Evolutionary conservation across 1,139 yeast species (phyloP), one percentile per base, ranked within the genome.

Genomic region (Debaryomycetaceae sp.): DNA sequence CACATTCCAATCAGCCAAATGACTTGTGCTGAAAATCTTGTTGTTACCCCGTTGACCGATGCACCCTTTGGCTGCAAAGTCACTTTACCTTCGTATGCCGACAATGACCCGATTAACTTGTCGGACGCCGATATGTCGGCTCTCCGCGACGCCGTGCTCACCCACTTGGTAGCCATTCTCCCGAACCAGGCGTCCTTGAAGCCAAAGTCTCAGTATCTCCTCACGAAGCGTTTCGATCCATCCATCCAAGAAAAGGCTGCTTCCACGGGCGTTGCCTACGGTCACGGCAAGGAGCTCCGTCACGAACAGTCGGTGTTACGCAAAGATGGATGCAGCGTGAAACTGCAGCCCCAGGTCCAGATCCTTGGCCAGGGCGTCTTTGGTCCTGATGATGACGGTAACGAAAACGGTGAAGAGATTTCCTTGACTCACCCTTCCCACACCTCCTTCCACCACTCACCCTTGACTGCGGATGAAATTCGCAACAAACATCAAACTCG

Each of bases 281-380:
- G 95, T 23, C 95, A 83, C 44, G 85, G 90, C 32, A 79, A 80
- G 49, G 81, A 80, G 37, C 81, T 82, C 54, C 75, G 90, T 47
- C 87, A 83, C 45, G 68, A 70, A 32, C 73, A 78, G 43, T 77
- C 87, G 3, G 83, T 83, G 19, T 67, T 83, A 37, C 73, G 73
- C 38, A 80, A 78, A 46, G 95, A 83, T 45, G 93, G 93, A 25
- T 68, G 71, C 34, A 69, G 86, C 3, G 83, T 82, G 25, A 86
- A 87, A 30, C 53, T 62, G 29, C 87, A 81, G 48, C 94, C 95
- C 3, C 94, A 83, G 50, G 94, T 83, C 15, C 92, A 83, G 57
- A 80, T 82, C 43, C 69, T 83, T 34, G 95, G 95, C 23, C 87
- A 83, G 47, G 94, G 95, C 8, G 52, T 53, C 2, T 77, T 78